These are phyloP conservation scores for Takakia lepidozioides DNA, from an alignment of 225 moss, liverwort and hornwort species.

Conservation along the genomic window DNA sequence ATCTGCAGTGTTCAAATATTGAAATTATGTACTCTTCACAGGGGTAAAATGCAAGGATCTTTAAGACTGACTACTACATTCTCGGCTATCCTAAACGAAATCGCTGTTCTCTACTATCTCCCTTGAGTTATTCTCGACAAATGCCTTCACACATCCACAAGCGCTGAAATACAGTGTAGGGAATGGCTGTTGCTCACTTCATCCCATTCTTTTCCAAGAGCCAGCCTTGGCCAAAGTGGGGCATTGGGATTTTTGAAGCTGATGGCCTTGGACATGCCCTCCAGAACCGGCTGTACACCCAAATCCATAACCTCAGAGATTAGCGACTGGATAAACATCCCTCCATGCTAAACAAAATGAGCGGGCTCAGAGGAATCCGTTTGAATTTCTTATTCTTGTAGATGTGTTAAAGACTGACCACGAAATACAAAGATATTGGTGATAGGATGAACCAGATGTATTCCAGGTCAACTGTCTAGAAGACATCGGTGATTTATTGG, in stretches of 20 bases:
- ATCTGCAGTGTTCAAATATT: conserved; percentile 22
- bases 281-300: conserved; percentile 46
- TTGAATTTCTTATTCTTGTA: too few relatives aligned
- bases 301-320: not conserved
- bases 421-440: too few relatives aligned
- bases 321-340: not conserved
- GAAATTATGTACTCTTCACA: too few relatives aligned
- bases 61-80: too few relatives aligned
- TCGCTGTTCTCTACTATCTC: not conserved
- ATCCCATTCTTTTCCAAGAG: conserved; percentile 46
- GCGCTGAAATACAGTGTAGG: not conserved
- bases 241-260: conserved; percentile 45
- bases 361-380: too few relatives aligned
- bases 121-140: not conserved
- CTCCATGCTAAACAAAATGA: not conserved
- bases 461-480: not conserved
- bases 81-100: not conserved
- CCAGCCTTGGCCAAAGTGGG: conserved; percentile 48
- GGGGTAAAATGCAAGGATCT: too few relatives aligned
- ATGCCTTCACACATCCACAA: too few relatives aligned
- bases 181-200: conserved; percentile 28
- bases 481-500: not conserved
- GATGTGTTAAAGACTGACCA: too few relatives aligned
- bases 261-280: conserved; percentile 42
- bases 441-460: too few relatives aligned